Base-by-base conservation (phyloP, 2,329 filamentous ascomycete species). In the Stagonosporopsis tanaceti region DNA sequence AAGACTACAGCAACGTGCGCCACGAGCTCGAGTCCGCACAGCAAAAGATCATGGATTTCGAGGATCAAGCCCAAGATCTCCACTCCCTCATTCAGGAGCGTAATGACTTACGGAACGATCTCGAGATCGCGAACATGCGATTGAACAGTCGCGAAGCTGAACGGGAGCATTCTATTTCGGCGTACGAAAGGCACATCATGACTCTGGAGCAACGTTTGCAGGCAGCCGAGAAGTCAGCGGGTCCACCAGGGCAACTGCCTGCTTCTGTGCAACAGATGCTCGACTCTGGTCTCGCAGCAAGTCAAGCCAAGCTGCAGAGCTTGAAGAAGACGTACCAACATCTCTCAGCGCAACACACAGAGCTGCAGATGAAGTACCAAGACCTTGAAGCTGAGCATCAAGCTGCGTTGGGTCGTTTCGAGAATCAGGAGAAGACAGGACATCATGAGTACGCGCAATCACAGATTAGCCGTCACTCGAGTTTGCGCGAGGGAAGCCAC, bases 81-180 rank as follows among this genome's bases (percentile, higher is more conserved):
- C 81, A 87, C 51, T 76, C 77, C 20, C 82, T 85, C 1, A 81
- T 85, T 44, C 81, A 84, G n/a, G 82, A 84, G 27, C 84, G 86
- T 1, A 83, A 85, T 15, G 79, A 84, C 28, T 81, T 88, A 12
- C 81, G 87, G 35, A 84, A 81, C 53, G 83, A 85, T 47, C 81
- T 87, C 6, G 83, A 88, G 62, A 79, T 83, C 51, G 78, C 90
- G 22, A 81, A 82, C 44, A 78, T 87, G 78, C 83, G 87, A 62
- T 76, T 93, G 8, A 75, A 77, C 47, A 79, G 81, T 56, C 77
- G 80, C 14, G 82, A 86, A 39, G 70, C 77, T 20, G 84, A 86
- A 56, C 75, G 80, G 4, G 78, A 83, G 46, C 76, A 77, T n/a
- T 72, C 76, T 14, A 77, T 79, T 52, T 78, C 76, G 53, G 78